Percentiles rank a stretch among this genome's conserved stretches.
Conservation (phyloP, 163 green algal genomes). For the Volvox carteri region DNA sequence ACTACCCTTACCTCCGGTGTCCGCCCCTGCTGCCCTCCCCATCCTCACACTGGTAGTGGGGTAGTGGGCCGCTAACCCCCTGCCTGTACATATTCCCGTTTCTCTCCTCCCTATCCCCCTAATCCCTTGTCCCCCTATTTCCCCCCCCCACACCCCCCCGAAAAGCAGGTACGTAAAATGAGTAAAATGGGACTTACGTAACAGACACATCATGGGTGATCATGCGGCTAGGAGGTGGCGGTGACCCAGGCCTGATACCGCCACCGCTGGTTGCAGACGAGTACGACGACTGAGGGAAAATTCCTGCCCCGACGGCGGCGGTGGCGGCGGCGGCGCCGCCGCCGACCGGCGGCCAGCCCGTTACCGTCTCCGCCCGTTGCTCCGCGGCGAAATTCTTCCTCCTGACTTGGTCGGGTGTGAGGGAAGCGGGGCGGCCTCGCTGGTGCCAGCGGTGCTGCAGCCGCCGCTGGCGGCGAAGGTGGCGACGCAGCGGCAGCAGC, state of each 20-base stretch:
- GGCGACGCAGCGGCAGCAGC: neutral
- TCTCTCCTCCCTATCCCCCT: too few relatives aligned
- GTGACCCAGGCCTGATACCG: neutral
- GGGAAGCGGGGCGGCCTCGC: neutral
- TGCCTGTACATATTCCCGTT: too few relatives aligned
- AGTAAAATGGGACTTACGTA: too few relatives aligned
- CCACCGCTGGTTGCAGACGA: neutral
- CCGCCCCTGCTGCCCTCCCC: too few relatives aligned
- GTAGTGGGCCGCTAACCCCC: too few relatives aligned
- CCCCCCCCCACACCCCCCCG: too few relatives aligned
- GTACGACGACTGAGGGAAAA: neutral
- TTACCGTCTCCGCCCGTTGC: neutral
- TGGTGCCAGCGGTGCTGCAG: neutral
- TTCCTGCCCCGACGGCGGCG: neutral
- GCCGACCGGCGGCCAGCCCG: neutral
- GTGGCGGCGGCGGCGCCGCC: neutral
- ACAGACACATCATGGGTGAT: slow-evolving; percentile 11
- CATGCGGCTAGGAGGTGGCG: slow-evolving; percentile 16
- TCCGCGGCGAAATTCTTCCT: neutral
- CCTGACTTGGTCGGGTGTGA: neutral
- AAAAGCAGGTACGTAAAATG: too few relatives aligned
- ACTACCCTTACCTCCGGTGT: too few relatives aligned
- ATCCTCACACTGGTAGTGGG: too few relatives aligned
- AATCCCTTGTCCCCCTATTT: too few relatives aligned
- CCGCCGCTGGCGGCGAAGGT: neutral